Percentiles rank a stretch among this genome's conserved stretches.
phyloP scores from a whole-genome alignment of 2,329 filamentous ascomycete genomes.

The Calonectria honghensis region DNA sequence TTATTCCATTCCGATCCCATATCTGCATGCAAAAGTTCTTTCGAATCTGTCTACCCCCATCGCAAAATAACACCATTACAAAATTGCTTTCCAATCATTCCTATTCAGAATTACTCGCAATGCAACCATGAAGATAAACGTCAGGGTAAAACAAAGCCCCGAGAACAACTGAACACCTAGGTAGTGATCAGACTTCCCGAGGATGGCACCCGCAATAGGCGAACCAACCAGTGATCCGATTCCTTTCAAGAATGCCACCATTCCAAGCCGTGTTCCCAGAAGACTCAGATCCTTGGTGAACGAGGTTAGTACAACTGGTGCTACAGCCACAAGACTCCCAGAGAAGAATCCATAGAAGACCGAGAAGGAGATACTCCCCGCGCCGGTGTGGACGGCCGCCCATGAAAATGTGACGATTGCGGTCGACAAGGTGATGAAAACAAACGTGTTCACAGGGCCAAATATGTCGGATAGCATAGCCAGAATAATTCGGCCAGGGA shows the following conservation, averaged over 20 bases:
- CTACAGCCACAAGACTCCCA: conserved; percentile 66
- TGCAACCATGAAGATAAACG: conserved; percentile 23
- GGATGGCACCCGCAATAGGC: conserved; percentile 63
- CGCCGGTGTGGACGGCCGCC: conserved; percentile 60
- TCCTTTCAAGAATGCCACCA: conserved; percentile 61
- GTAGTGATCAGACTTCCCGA: conserved; percentile 42
- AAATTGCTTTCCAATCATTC: conserved; percentile 22
- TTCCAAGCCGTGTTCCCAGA: conserved; percentile 67
- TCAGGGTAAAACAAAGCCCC: conserved; percentile 30
- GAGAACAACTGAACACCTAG: conserved; percentile 39
- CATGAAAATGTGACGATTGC: conserved; percentile 63
- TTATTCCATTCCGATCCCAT: background rate
- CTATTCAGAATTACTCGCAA: conserved; percentile 29
- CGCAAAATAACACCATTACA: background rate
- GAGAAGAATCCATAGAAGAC: conserved; percentile 69
- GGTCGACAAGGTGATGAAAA: conserved; percentile 60
- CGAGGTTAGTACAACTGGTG: conserved; percentile 65
- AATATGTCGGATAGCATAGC: conserved; percentile 65
- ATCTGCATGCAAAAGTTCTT: background rate
- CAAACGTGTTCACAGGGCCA: conserved; percentile 65
- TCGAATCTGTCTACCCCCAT: background rate
- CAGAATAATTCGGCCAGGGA: conserved; percentile 69
- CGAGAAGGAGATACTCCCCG: conserved; percentile 65
- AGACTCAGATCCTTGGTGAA: conserved; percentile 63
- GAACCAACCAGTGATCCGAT: conserved; percentile 61